These are phyloP conservation scores for Paecilomyces formosus DNA, from an alignment of 2,329 filamentous ascomycete species.

Conservation along the genomic window DNA sequence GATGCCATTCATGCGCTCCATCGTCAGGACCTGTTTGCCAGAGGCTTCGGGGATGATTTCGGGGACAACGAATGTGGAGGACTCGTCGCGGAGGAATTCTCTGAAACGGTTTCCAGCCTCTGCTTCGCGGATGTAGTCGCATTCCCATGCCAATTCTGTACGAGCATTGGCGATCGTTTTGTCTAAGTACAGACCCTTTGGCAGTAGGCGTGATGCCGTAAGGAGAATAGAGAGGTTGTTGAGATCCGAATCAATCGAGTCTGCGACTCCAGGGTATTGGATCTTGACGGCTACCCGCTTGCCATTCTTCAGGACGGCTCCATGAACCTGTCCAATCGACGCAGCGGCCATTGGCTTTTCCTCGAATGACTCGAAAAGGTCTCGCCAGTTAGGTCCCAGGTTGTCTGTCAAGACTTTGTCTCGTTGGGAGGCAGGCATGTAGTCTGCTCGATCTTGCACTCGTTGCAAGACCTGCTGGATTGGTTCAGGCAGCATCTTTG, in stretches of 20 bases:
- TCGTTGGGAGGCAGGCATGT: conserved; percentile 92
- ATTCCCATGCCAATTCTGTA: conserved; percentile 90
- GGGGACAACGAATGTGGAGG: conserved; percentile 70
- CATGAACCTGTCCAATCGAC: conserved; percentile 94
- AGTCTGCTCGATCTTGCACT: conserved; percentile 93
- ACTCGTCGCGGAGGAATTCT: conserved; percentile 66
- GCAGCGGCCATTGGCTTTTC: conserved; percentile 90
- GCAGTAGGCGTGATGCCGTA: conserved; percentile 80
- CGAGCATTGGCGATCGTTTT: conserved; percentile 96
- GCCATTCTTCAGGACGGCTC: conserved; percentile 67
- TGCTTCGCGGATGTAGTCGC: conserved; percentile 87
- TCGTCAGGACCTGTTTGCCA: conserved; percentile 80
- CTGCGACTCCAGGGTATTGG: conserved; percentile 91
- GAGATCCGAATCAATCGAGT: conserved; percentile 92
- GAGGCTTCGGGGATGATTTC: conserved; percentile 70
- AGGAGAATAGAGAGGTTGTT: conserved; percentile 88
- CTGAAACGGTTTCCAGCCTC: conserved; percentile 70
- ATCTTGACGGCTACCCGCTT: conserved; percentile 86
- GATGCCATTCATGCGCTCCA: conserved; percentile 81
- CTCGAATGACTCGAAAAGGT: conserved; percentile 75
- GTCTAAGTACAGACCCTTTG: conserved; percentile 86
- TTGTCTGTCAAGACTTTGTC: conserved; percentile 74
- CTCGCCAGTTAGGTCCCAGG: conserved; percentile 75
- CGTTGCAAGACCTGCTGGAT: conserved; percentile 87
- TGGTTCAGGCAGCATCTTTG: conserved; percentile 81